phyloP scores from a whole-genome alignment of 176 grass and related monocot species.

The Puccinellia tenuiflora region DNA sequence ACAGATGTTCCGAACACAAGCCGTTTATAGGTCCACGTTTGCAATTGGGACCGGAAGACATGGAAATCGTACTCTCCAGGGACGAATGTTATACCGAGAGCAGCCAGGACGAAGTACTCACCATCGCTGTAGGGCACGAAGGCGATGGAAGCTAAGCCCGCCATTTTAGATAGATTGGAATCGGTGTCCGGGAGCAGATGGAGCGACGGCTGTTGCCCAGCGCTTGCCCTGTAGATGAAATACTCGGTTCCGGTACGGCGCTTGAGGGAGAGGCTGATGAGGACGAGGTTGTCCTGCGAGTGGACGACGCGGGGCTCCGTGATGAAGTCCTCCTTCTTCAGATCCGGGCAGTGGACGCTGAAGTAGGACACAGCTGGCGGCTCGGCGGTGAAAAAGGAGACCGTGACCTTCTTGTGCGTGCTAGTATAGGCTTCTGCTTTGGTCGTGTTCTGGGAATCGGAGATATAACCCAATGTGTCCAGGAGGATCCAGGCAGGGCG shows the following conservation, averaged over 20 bases:
- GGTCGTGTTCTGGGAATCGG: not conserved
- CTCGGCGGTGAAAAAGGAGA: not conserved
- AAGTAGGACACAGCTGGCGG: not conserved
- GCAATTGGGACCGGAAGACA: not conserved
- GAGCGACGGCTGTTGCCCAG: not conserved
- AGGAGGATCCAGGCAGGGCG: not conserved
- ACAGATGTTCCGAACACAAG: not conserved
- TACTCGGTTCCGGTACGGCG: not conserved
- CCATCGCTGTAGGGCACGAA: not conserved
- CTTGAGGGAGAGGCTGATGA: not conserved
- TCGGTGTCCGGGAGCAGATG: not conserved
- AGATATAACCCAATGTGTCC: not conserved
- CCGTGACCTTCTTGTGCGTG: not conserved
- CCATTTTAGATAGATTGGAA: not conserved
- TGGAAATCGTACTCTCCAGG: not conserved
- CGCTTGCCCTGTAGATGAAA: not conserved
- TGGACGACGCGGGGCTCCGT: not conserved
- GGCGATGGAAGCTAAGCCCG: not conserved
- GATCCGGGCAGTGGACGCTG: not conserved
- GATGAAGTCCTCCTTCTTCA: not conserved
- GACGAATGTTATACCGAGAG: not conserved
- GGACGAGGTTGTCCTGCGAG: not conserved
- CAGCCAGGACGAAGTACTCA: not conserved
- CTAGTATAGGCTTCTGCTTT: not conserved
- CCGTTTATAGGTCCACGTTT: not conserved